Evolutionary conservation across 805 yeast species (phyloP).

Genomic region (Candida caryicola): DNA sequence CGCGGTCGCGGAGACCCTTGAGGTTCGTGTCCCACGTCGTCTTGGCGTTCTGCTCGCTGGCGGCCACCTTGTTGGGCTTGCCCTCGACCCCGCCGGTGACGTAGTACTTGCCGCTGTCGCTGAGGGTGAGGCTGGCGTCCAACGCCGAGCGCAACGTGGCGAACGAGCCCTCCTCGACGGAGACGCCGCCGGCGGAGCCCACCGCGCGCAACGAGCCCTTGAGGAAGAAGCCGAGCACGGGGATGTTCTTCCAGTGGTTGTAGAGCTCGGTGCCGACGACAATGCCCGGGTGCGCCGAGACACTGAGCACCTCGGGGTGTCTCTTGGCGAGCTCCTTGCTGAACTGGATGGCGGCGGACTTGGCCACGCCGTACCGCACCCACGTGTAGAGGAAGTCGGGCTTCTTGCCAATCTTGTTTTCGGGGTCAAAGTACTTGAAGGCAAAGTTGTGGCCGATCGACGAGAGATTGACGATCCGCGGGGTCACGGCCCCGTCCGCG

Average conservation of each 20-base stretch:
- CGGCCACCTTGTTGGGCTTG: slow-evolving; percentile 23
- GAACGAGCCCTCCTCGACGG: slow-evolving; percentile 32
- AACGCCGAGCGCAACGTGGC: slow-evolving; percentile 35
- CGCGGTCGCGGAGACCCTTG: slow-evolving; percentile 9
- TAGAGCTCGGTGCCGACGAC: slow-evolving; percentile 33
- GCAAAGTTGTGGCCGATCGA: slow-evolving; percentile 33
- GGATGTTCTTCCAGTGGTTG: slow-evolving; percentile 25
- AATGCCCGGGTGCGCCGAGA: slow-evolving; percentile 42
- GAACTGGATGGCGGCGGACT: slow-evolving; percentile 31
- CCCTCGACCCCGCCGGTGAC: slow-evolving; percentile 31
- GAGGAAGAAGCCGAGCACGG: slow-evolving; percentile 21
- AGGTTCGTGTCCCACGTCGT: slow-evolving; percentile 30
- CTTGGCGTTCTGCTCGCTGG: slow-evolving; percentile 18
- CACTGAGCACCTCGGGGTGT: slow-evolving; percentile 29
- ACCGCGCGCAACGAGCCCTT: slow-evolving; percentile 13
- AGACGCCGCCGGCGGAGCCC: slow-evolving; percentile 23
- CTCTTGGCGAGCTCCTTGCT: slow-evolving; percentile 24
- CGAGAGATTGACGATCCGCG: slow-evolving; percentile 31
- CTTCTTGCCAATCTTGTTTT: slow-evolving; percentile 17
- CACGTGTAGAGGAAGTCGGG: slow-evolving; percentile 28
- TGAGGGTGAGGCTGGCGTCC: slow-evolving; percentile 22
- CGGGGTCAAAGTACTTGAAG: slow-evolving; percentile 23
- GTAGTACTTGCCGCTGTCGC: slow-evolving; percentile 29
- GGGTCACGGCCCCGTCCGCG: slow-evolving; percentile 13
- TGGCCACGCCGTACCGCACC: slow-evolving; percentile 37